Percentiles rank a stretch among this genome's conserved stretches.
Evolutionary conservation across 2,329 filamentous ascomycete genomes (phyloP).

Genomic region (Zalaria obscura): DNA sequence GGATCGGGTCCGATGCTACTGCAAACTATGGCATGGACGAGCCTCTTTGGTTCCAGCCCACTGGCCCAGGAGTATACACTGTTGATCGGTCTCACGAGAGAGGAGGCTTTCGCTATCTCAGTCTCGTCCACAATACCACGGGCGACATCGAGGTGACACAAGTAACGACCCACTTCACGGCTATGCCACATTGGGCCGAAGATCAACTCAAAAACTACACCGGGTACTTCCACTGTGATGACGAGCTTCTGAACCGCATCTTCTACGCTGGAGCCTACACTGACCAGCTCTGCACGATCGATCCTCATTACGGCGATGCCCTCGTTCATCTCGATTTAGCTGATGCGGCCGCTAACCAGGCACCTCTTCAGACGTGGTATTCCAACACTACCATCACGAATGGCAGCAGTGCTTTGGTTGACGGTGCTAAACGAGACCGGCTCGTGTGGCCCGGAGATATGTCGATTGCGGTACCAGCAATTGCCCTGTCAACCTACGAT

Average conservation of each 20-base stretch:
- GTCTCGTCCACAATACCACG: conserved; percentile 27
- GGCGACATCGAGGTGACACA: conserved; percentile 23
- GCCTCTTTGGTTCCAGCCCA: conserved; percentile 32
- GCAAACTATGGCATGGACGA: conserved; percentile 32
- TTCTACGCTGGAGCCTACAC: conserved; percentile 25
- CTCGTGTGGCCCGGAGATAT: conserved; percentile 50
- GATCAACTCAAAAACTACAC: conserved; percentile 21
- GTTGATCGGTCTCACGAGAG: conserved; percentile 27
- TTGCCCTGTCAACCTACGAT: conserved; percentile 40
- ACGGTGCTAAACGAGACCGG: conserved; percentile 46
- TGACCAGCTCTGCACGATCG: conserved; percentile 24
- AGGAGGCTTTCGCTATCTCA: conserved; percentile 33
- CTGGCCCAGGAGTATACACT: conserved; percentile 25
- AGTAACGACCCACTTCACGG: conserved; percentile 28
- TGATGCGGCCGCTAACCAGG: conserved; percentile 17
- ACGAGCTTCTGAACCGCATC: conserved; percentile 28
- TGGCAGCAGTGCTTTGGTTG: conserved; percentile 23
- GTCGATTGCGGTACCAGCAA: conserved; percentile 39
- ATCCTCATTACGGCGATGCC: conserved; percentile 19
- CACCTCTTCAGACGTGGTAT: conserved; percentile 22
- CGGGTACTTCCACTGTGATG: conserved; percentile 29
- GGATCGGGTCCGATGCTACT: conserved; percentile 30
- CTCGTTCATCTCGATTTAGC: conserved; percentile 19
- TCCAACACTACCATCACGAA: conserved; percentile 27
- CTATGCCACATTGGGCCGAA: conserved; percentile 27